Evolutionary conservation across 345 rosid species (phyloP).

Genomic region (Eucalyptus guilfoylei): DNA sequence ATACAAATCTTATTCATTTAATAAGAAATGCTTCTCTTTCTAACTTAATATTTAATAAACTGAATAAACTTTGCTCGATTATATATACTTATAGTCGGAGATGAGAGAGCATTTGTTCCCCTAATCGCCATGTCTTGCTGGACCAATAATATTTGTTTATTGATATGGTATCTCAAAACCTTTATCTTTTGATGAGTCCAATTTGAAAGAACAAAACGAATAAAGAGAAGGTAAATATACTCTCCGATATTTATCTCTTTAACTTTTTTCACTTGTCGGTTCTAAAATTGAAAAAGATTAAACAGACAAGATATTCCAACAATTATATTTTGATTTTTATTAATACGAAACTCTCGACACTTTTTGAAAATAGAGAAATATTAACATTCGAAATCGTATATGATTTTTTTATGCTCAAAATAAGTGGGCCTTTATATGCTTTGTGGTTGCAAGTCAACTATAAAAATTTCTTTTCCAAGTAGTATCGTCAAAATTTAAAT

Average conservation of each 20-base stretch:
- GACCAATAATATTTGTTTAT: neutral
- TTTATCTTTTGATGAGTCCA: neutral
- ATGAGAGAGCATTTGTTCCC: neutral
- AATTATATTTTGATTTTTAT: neutral
- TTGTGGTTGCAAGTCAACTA: neutral
- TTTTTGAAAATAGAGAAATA: neutral
- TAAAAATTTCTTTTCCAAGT: neutral
- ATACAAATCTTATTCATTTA: neutral
- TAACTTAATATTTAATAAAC: neutral
- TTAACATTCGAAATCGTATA: fast-evolving
- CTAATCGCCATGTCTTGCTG: neutral
- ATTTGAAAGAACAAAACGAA: neutral
- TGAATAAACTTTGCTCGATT: neutral
- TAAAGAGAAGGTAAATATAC: neutral
- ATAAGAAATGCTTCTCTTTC: neutral
- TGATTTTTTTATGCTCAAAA: neutral
- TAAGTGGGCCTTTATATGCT: neutral
- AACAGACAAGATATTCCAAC: neutral
- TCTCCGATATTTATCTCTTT: neutral
- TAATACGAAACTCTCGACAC: neutral
- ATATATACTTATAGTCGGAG: neutral
- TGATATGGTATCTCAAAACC: neutral
- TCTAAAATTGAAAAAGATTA: neutral
- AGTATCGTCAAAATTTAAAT: fast-evolving
- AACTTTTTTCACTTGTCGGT: neutral